Base-by-base conservation (phyloP, 345 rosid species). In the Salix exigua region DNA sequence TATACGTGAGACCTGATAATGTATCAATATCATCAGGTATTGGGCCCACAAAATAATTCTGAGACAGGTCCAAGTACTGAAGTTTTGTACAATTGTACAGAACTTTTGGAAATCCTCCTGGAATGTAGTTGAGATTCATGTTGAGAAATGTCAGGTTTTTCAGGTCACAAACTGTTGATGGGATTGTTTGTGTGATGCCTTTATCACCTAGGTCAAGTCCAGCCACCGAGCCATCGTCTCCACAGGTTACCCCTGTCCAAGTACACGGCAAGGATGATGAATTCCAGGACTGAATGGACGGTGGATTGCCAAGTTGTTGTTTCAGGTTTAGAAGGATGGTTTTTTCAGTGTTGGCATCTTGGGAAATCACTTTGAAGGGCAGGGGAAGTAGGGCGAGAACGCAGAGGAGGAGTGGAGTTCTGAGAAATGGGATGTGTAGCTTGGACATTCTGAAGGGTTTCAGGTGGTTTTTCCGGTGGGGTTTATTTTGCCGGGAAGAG, bases 31-130 rank as follows among this genome's bases (percentile, higher is more conserved):
- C 92, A 66, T n/a, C 77, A 13, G 99, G 98, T 60, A 96, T 78
- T 18, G 87, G 75, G 12, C 97, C 95, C 30, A 79, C 91, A 68
- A 96, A 91, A 64, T 28, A 58, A 77, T 96, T 96, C 68, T 84
- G 85, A 0, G 97, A 91, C 50, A 96, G 86, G 79, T 93, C 88
- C 10, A 96, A 81, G 1, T 26, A 0, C 38, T 82, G 82, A 10
- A 96, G 94, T 76, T 84, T 89, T 13, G 86, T 74, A 80, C 99
- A 96, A 31, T 80, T 85, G 79, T 89, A 91, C 6, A 96, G 82
- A 19, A 76, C 35, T 7, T 23, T 82, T 12, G 98, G 99, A 68
- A 93, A 93, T 38, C 73, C 84, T 0, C 94, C 92, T 11, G 92
- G 81, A 51, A 96, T 89, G 60, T 1, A 73, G 67, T 96, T 96